Conservation (phyloP, 371 early-diverging fungal species). For the Mortierella polycephala region DNA sequence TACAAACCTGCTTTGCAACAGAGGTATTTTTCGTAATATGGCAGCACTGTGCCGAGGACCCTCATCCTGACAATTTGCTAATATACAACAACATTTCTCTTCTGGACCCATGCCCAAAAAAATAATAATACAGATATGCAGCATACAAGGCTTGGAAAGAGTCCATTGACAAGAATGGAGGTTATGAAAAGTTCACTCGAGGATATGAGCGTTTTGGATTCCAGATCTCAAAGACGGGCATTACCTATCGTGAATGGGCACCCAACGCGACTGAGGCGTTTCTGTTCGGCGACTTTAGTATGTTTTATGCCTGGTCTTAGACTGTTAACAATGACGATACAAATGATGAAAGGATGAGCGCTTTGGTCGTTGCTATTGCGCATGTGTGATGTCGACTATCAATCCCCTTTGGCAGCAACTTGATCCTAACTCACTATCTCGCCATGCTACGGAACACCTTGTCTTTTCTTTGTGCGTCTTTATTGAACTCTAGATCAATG, state of each 20-base stretch:
- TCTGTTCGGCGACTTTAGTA: conserved; percentile 94
- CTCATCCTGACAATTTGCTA: too few species aligned
- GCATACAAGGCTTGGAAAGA: conserved; percentile 73
- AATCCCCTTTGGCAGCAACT: background rate
- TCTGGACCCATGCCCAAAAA: background rate
- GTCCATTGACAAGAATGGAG: conserved; percentile 76
- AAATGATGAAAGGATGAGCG: background rate
- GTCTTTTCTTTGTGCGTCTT: background rate
- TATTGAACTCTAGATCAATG: conserved; percentile 2
- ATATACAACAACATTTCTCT: too few species aligned
- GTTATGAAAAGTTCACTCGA: conserved; percentile 83
- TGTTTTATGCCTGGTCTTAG: background rate
- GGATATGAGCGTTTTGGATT: conserved; percentile 88
- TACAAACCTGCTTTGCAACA: conserved; percentile 64
- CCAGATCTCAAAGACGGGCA: conserved; percentile 65
- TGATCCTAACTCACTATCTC: background rate
- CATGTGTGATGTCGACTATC: background rate
- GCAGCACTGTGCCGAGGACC: too few species aligned
- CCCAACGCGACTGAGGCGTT: conserved; percentile 85
- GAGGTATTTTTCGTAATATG: conserved; percentile 58
- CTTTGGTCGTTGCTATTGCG: background rate
- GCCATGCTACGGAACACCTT: background rate
- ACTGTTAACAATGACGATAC: background rate
- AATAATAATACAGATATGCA: conserved; percentile 54
- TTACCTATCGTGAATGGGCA: conserved; percentile 96